Percentiles rank a stretch among this genome's conserved stretches.
phyloP scores from a whole-genome alignment of 345 rosid genomes.

The Turnera subulata region DNA sequence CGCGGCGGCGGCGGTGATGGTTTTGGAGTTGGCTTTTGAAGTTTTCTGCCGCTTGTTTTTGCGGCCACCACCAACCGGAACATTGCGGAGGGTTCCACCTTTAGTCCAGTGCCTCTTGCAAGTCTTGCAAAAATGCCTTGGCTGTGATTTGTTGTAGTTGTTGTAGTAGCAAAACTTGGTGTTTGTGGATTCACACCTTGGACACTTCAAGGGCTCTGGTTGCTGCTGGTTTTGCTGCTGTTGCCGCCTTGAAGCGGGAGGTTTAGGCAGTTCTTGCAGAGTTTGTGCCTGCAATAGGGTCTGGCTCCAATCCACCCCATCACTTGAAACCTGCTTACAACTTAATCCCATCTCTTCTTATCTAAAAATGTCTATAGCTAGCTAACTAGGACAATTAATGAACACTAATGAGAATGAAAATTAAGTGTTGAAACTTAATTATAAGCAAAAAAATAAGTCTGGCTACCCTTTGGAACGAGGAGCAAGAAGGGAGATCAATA shows the following conservation, averaged over 20 bases:
- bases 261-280: constrained; percentile 27
- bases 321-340: constrained; percentile 42
- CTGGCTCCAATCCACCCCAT: constrained; percentile 45
- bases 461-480: constrained; percentile 37
- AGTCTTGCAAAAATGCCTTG: constrained; percentile 84
- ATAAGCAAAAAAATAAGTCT: neutral
- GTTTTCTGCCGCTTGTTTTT: constrained; percentile 60
- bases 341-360: constrained; percentile 40
- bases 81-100: constrained; percentile 87
- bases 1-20: constrained; percentile 3
- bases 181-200: constrained; percentile 81
- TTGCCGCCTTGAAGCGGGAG: constrained; percentile 26
- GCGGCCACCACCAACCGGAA: constrained; percentile 85
- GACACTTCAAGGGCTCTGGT: constrained; percentile 68
- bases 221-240: constrained; percentile 29
- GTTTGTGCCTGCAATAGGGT: constrained; percentile 36
- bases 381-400: no score
- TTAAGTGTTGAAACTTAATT: neutral
- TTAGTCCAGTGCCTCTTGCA: constrained; percentile 94
- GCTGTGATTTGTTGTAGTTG: constrained; percentile 88
- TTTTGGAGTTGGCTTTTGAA: constrained; percentile 13
- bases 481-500: constrained; percentile 26
- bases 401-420: neutral
- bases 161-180: constrained; percentile 94
- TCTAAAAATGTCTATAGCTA: neutral